Evolutionary conservation across 1,284 basidiomycete genomes (phyloP), one percentile per base, ranked within the genome.

Genomic region (Earliella scabrosa): DNA sequence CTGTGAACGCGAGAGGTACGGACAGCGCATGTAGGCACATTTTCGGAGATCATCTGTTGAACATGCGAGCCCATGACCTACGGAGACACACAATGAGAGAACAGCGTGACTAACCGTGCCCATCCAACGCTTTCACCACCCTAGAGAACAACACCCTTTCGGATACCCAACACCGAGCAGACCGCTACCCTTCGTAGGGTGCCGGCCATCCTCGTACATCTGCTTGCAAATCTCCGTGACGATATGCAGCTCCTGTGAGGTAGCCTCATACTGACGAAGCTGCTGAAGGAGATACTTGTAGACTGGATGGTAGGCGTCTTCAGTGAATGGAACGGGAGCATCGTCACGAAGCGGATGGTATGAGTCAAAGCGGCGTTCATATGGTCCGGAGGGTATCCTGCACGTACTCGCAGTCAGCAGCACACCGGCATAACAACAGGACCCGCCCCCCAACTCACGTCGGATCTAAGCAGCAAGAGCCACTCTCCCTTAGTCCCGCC

Each of bases 321-420:
- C 0, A 89, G 88, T 16, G 93, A 77, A 68, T 93, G 93, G 72
- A 92, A 92, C 0, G 87, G 84, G n/a, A 92, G 80, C 8, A 93
- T 72, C 2, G 83, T 81, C 0, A 93, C 71, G 57, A 93, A 92
- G 70, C 92, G 91, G 8, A 92, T 77, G 0, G 88, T 86, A 57
- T 90, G 85, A 2, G 87, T 89, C 40, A 93, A 75, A 16, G 91
- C 90, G 2, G 90, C 88, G 64, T 93, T 92, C 70, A 91, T 88
- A 58, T 93, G 88, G 59, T 90, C 88, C 39, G 89, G 87, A 2
- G 88, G 88, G 65, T 91, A 92, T 53, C 88, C 87, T 90, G 54
- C 2, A n/a, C 29, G 11, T 35, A 8, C 35, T 23, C 26, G n/a
- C 13, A 29, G 29, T 14, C n/a, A 26, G 52, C 44, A 46, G 16